Evolutionary conservation across 1,284 basidiomycete genomes (phyloP).

Genomic region (Paramarasmius palmivorus): DNA sequence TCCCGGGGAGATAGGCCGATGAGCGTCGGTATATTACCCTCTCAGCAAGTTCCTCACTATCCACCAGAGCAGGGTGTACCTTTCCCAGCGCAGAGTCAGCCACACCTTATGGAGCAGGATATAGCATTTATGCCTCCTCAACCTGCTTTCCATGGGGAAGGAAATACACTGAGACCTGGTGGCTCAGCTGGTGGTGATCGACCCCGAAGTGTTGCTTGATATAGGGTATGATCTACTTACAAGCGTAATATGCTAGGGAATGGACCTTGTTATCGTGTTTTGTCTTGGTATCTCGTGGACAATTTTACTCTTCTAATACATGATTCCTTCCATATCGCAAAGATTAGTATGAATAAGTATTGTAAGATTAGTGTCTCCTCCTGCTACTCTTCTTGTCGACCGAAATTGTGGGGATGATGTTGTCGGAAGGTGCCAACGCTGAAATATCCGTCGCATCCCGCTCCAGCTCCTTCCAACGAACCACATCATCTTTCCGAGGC

Average conservation of each 20-base stretch:
- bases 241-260: no score
- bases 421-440: no score
- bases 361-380: no score
- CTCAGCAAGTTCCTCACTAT: constrained; percentile 1
- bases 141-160: constrained; percentile 19
- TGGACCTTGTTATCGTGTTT: not conserved
- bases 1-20: constrained; percentile 14
- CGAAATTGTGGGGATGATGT: not conserved
- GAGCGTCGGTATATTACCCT: constrained; percentile 16
- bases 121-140: constrained; percentile 20
- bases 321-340: no score
- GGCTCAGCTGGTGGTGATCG: constrained; percentile 8
- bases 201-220: constrained; percentile 15
- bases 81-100: constrained; percentile 1
- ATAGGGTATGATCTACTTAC: not conserved
- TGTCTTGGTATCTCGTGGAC: not conserved
- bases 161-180: not conserved
- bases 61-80: not conserved
- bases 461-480: constrained; percentile 24
- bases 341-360: no score
- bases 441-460: constrained; percentile 16
- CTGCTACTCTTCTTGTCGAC: not conserved
- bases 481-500: constrained; percentile 19
- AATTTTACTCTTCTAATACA: not conserved
- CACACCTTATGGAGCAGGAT: constrained; percentile 15